Evolutionary conservation across 768 basidiomycete genomes (phyloP), one percentile per base, ranked within the genome.

Genomic region (Pleurotus salmoneostramineus): DNA sequence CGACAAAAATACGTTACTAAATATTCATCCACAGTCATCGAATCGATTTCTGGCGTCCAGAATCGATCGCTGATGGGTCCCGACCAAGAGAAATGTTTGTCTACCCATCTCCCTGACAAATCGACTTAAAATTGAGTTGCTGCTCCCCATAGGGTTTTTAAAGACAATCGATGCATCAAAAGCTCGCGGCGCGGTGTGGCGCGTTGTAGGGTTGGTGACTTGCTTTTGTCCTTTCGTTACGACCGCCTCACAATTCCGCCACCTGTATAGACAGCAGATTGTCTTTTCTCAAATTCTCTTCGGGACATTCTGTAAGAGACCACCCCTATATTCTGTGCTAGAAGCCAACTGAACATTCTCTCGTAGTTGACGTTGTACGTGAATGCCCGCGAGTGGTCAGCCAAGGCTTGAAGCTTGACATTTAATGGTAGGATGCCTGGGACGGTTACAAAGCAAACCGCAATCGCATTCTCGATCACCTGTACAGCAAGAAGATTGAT

Each of bases 391-490:
- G 21, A 27, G 21, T 27, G 2, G 21, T 27, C 21, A 27, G 1
- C 21, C 21, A 27, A 27, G 21, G 3, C 21, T 1, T 27, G 21
- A 27, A 27, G 21, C 44, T 45, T 21, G 40, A 27, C 42, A 11
- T 57, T 27, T 43, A 11, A 37, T 58, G 14, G 32, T 56, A 81
- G 74, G 83, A 84, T 63, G 79, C 79, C 10, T 84, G 83, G 83
- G 80, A 83, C 58, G 83, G 83, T 0, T 85, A 85, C 63, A 72
- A 77, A 27, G 77, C 79, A 5, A 82, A 84, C 65, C 73, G 83
- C 17, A 68, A 73, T 32, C 77, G 82, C 17, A 68, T 87, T 34
- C 70, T 84, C 32, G 72, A 79, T 54, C 77, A 82, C 58, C 68
- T 85, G n/a, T 74, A 78, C 62, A 50, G 69, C 34, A 77, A 82